phyloP scores from a whole-genome alignment of 1,139 yeast genomes.

The Candida tropicalis region DNA sequence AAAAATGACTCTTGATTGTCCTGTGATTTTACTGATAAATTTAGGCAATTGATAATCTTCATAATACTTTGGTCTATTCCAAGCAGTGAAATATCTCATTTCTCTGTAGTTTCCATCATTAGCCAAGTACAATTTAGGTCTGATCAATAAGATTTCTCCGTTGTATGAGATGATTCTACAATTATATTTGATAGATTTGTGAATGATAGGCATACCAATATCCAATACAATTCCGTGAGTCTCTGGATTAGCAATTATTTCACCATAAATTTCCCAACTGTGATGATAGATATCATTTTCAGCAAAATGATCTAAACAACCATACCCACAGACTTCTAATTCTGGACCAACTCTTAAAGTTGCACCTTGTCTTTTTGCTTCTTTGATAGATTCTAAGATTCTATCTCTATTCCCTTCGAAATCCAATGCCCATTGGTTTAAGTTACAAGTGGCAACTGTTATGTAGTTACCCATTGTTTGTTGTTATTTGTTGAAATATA shows the following conservation, averaged over 20 bases:
- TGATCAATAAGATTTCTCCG: slow-evolving; percentile 76
- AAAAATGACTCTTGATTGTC: slow-evolving; percentile 67
- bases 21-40: slow-evolving; percentile 59
- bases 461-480: slow-evolving; percentile 54
- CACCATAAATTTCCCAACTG: slow-evolving; percentile 91
- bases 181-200: slow-evolving; percentile 85
- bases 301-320: slow-evolving; percentile 92
- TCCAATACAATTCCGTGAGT: slow-evolving; percentile 82
- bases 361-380: slow-evolving; percentile 79
- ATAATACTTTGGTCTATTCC: slow-evolving; percentile 77
- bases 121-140: slow-evolving; percentile 92
- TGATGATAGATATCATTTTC: slow-evolving; percentile 89
- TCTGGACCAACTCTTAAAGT: slow-evolving; percentile 94
- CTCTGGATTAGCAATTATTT: slow-evolving; percentile 64
- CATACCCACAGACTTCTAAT: slow-evolving; percentile 90
- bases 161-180: slow-evolving; percentile 84
- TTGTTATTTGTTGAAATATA: neutral
- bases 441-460: slow-evolving; percentile 64
- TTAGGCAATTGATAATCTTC: slow-evolving; percentile 77
- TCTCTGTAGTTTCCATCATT: slow-evolving; percentile 98
- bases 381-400: slow-evolving; percentile 73
- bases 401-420: slow-evolving; percentile 96
- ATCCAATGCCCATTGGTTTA: slow-evolving; percentile 99
- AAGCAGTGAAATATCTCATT: slow-evolving; percentile 95
- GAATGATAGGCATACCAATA: slow-evolving; percentile 92